Conservation (phyloP, 2,329 filamentous ascomycete species). For the Hortaea sp. region DNA sequence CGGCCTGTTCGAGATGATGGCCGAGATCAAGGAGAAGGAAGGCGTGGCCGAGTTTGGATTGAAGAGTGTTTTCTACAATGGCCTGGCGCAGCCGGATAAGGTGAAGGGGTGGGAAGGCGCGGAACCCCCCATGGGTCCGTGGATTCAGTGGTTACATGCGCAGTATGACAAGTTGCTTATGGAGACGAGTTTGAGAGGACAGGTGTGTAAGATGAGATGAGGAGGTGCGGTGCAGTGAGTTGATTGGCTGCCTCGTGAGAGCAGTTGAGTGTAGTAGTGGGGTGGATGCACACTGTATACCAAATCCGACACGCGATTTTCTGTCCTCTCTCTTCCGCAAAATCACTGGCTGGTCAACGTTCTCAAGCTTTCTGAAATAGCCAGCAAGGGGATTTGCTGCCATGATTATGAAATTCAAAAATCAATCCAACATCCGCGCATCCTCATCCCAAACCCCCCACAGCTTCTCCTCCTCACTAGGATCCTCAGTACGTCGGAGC, state of each 20-base stretch:
- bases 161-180: conserved; percentile 48
- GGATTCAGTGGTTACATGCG: conserved; percentile 42
- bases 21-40: conserved; percentile 48
- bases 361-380: too few species aligned
- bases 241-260: neutral
- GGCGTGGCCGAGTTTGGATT: conserved; percentile 54
- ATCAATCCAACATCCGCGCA: conserved; percentile 18
- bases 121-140: conserved; percentile 33
- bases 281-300: too few species aligned
- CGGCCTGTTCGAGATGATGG: conserved; percentile 57
- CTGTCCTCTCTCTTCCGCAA: too few species aligned
- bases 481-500: conserved; percentile 17
- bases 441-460: conserved; percentile 18
- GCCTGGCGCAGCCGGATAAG: conserved; percentile 28
- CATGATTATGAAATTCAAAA: neutral
- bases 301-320: too few species aligned
- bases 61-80: conserved; percentile 55
- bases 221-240: neutral
- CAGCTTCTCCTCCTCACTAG: conserved; percentile 5
- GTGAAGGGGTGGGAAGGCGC: conserved; percentile 25
- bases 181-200: conserved; percentile 40
- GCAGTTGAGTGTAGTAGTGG: neutral
- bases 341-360: too few species aligned
- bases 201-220: conserved; percentile 20
- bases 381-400: too few species aligned